These are phyloP conservation scores for Juncus inflexus DNA, from an alignment of 176 grass and related monocot species.

Conservation along the genomic window DNA sequence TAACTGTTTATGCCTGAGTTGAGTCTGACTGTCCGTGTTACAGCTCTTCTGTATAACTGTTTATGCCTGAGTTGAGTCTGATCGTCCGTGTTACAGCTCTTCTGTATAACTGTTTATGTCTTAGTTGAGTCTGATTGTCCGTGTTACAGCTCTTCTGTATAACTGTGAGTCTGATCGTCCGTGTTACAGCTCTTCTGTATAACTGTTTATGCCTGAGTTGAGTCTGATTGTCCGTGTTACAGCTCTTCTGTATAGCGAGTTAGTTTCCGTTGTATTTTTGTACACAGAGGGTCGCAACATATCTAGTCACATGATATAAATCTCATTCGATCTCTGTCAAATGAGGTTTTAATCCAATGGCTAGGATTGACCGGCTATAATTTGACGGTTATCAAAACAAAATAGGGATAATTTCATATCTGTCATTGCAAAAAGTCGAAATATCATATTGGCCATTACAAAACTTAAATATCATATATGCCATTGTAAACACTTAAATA, in stretches of 20 bases:
- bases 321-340: no score
- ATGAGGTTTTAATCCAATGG: no score
- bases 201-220: slow-evolving; percentile 4
- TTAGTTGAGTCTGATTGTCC: not conserved
- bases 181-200: not conserved
- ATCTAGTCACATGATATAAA: no score
- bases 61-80: not conserved
- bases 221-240: not conserved
- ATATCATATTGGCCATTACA: no score
- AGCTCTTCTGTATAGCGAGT: not conserved
- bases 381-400: no score
- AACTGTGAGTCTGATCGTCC: not conserved
- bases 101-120: slow-evolving; percentile 8
- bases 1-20: slow-evolving; percentile 1
- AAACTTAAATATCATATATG: no score
- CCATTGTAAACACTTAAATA: no score
- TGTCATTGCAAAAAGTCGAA: no score
- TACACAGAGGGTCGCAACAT: no score
- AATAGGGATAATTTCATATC: no score
- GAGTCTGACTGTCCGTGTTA: not conserved
- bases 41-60: slow-evolving; percentile 5
- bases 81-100: not conserved
- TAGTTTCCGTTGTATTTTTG: no score
- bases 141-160: not conserved
- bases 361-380: no score